These are phyloP conservation scores for Phytophthora multivora DNA, from an alignment of 352 stramenopile genomes.

Conservation along the genomic window DNA sequence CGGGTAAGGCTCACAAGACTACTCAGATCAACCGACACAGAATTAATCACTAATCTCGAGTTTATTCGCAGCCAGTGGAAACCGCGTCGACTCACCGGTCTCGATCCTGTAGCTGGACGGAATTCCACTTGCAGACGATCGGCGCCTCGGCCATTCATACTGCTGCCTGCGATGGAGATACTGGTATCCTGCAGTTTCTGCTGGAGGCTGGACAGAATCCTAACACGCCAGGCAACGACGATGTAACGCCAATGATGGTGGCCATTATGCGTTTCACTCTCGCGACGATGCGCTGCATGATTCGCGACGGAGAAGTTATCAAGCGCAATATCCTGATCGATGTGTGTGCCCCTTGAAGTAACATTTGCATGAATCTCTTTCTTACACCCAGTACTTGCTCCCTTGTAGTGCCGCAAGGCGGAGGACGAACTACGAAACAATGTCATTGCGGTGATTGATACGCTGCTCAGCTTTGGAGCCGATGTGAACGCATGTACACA, in stretches of 20 bases:
- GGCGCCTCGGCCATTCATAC: slow-evolving; percentile 24
- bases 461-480: slow-evolving; percentile 8
- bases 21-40: no score
- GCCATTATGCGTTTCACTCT: slow-evolving; percentile 24
- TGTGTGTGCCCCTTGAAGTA: slow-evolving; percentile 2
- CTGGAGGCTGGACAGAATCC: slow-evolving; percentile 19
- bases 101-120: slow-evolving; percentile 19
- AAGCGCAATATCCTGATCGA: slow-evolving; percentile 24
- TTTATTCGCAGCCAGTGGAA: no score
- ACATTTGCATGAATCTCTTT: not conserved
- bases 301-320: slow-evolving; percentile 13
- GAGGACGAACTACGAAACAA: not conserved
- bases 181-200: slow-evolving; percentile 16
- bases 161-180: slow-evolving; percentile 16
- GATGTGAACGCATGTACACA: slow-evolving; percentile 15
- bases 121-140: slow-evolving; percentile 19
- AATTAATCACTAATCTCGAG: no score
- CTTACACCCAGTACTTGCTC: not conserved
- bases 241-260: slow-evolving; percentile 28
- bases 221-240: slow-evolving; percentile 13
- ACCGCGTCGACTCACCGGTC: not conserved
- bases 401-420: slow-evolving; percentile 22
- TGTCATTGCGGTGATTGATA: slow-evolving; percentile 9
- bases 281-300: slow-evolving; percentile 24
- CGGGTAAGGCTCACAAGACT: slow-evolving; percentile 6